phyloP scores from a whole-genome alignment of 495 filamentous ascomycete species.

The Terfezia claveryi region DNA sequence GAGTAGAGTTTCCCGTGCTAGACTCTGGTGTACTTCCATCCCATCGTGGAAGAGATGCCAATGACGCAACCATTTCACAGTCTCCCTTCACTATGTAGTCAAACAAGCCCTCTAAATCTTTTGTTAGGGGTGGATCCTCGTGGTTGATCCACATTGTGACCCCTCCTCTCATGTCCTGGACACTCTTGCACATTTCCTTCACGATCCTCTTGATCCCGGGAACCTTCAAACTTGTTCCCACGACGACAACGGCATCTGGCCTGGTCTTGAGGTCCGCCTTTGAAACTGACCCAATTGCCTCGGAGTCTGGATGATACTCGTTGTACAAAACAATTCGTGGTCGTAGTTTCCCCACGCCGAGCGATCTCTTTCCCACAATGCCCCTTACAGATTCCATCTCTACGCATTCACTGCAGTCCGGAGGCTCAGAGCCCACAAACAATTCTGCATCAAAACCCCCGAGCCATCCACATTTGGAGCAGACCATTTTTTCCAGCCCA shows the following conservation, averaged over 20 bases:
- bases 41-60: constrained; percentile 53
- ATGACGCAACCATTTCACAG: constrained; percentile 66
- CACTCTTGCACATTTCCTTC: constrained; percentile 66
- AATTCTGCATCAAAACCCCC: constrained; percentile 51
- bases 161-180: constrained; percentile 62
- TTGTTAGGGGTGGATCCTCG: constrained; percentile 53
- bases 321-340: constrained; percentile 95
- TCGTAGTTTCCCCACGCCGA: constrained; percentile 74
- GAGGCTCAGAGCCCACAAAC: constrained; percentile 66
- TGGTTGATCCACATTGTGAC: constrained; percentile 88
- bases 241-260: constrained; percentile 82
- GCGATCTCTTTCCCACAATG: constrained; percentile 71
- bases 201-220: constrained; percentile 77
- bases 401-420: constrained; percentile 55
- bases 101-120: constrained; percentile 78
- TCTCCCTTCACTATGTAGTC: constrained; percentile 72
- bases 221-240: constrained; percentile 86
- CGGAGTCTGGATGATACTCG: constrained; percentile 86
- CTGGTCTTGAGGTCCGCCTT: constrained; percentile 59
- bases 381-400: constrained; percentile 53
- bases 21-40: constrained; percentile 26
- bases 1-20: neutral
- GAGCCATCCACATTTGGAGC: constrained; percentile 67
- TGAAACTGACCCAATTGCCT: constrained; percentile 81
- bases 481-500: constrained; percentile 86